Percentiles rank a stretch among this genome's conserved stretches.
These are phyloP conservation scores for Cyclaneusma minus DNA, from an alignment of 2,329 filamentous ascomycete species.

Conservation along the genomic window DNA sequence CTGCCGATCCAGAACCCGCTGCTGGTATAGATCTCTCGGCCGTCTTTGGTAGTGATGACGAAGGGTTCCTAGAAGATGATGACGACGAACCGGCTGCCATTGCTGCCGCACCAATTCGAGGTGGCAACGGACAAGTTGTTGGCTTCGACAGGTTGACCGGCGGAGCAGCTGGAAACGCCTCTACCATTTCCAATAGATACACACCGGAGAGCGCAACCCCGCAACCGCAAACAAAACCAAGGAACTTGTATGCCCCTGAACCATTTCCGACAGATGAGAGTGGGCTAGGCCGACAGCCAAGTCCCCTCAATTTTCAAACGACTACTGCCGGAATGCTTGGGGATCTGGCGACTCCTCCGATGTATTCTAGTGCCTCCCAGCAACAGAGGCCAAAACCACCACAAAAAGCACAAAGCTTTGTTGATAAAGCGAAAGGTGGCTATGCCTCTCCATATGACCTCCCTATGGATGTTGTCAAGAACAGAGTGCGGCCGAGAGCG, in stretches of 20 bases:
- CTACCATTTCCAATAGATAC: constrained; percentile 12
- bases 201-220: constrained; percentile 10
- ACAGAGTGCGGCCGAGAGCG: constrained; percentile 44
- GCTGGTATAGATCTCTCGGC: constrained; percentile 43
- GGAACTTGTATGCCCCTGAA: constrained; percentile 14
- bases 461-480: constrained; percentile 72
- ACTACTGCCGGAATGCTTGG: constrained; percentile 3
- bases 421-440: constrained; percentile 75
- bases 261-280: constrained; percentile 17
- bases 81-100: constrained; percentile 14
- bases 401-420: constrained; percentile 65
- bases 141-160: constrained; percentile 8
- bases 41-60: constrained; percentile 70
- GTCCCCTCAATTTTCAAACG: constrained; percentile 9
- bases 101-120: constrained; percentile 7
- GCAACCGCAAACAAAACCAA: constrained; percentile 4
- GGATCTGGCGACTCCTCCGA: constrained; percentile 1
- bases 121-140: constrained; percentile 18
- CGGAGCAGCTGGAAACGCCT: constrained; percentile 6
- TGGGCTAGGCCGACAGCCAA: constrained; percentile 8
- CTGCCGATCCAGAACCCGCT: constrained; percentile 26
- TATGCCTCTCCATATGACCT: constrained; percentile 93
- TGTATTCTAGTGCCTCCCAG: constrained; percentile 6
- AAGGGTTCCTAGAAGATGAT: constrained; percentile 60
- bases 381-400: constrained; percentile 24